phyloP scores from a whole-genome alignment of 768 basidiomycete species.

The Suillus placidus region DNA sequence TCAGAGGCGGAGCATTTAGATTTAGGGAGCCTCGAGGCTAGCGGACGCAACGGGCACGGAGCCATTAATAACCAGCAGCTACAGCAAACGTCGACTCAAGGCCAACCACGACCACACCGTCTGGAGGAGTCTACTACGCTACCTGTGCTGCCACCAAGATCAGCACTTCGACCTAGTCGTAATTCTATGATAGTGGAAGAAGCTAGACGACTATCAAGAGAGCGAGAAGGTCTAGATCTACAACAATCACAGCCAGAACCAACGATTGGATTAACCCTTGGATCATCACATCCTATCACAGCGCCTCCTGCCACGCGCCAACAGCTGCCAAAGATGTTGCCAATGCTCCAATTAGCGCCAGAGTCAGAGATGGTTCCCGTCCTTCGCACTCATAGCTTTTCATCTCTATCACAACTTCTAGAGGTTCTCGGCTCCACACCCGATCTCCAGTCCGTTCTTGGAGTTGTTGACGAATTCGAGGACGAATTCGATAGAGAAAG shows the following conservation, averaged over 20 bases:
- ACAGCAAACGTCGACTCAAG: background rate
- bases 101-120: background rate
- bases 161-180: slow-evolving; percentile 33
- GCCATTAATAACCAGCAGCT: background rate
- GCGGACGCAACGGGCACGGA: slow-evolving; percentile 1
- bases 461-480: slow-evolving; percentile 5
- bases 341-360: slow-evolving; percentile 13
- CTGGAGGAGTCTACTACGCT: slow-evolving; percentile 12
- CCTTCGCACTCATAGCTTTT: slow-evolving; percentile 34
- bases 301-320: slow-evolving; percentile 10
- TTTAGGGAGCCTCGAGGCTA: slow-evolving; percentile 1
- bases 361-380: slow-evolving; percentile 29
- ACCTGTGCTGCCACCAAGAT: slow-evolving; percentile 34
- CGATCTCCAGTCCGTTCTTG: slow-evolving; percentile 15
- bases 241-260: slow-evolving; percentile 7
- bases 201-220: background rate
- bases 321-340: slow-evolving; percentile 10
- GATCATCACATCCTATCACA: slow-evolving; percentile 15
- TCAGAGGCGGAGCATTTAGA: background rate
- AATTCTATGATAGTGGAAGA: slow-evolving; percentile 14
- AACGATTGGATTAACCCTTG: slow-evolving; percentile 33
- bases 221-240: background rate
- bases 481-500: slow-evolving; percentile 8
- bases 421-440: slow-evolving; percentile 33
- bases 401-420: slow-evolving; percentile 34